Base-by-base conservation (phyloP, 2,329 filamentous ascomycete species). In the Fonsecaea pugnacius region DNA sequence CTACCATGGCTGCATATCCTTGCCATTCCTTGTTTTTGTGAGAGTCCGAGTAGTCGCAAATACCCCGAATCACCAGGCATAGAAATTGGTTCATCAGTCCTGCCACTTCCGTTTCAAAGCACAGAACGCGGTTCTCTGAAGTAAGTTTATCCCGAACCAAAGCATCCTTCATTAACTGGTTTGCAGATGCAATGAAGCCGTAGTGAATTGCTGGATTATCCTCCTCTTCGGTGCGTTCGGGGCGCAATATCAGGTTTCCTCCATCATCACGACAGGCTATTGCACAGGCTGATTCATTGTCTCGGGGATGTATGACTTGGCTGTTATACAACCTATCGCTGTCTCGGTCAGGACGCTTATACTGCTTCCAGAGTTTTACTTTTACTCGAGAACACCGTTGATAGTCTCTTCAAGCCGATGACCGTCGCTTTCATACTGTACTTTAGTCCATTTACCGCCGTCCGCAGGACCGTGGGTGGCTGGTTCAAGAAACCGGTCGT, bases 151-250 rank as follows among this genome's bases (percentile, higher is more conserved):
- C 67, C n/a, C 70, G 53, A 12, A 48, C 43, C 2, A 48, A 12
- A 6, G 65, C 66, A 21, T 70, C 61, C 54, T 69, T 71, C n/a
- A 73, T 69, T 1, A 72, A 40, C 21, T 54, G 59, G 46, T 73
- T 71, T 3, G 63, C 72, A 1, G 72, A 73, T 3, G 69, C 70
- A 40, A 74, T 72, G 8, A 66, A 30, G 3, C 72, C 72, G 56
- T 72, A 73, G 57, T 73, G 71, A 3, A 73, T 63, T 89, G 33
- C 46, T 1, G 62, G 62, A 38, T 53, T 14, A 54, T 64, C 55
- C 12, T 69, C 58, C 14, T 48, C 52, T 16, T 24, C 16, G 16
- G 12, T 30, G 24, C n/a, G 18, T 57, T 27, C 27, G 32, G 14
- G n/a, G n/a, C n/a, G n/a, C n/a, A n/a, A n/a, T n/a, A n/a, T n/a